These are phyloP conservation scores for Ceratocystis eucalypticola DNA, from an alignment of 2,329 filamentous ascomycete species.

Conservation along the genomic window DNA sequence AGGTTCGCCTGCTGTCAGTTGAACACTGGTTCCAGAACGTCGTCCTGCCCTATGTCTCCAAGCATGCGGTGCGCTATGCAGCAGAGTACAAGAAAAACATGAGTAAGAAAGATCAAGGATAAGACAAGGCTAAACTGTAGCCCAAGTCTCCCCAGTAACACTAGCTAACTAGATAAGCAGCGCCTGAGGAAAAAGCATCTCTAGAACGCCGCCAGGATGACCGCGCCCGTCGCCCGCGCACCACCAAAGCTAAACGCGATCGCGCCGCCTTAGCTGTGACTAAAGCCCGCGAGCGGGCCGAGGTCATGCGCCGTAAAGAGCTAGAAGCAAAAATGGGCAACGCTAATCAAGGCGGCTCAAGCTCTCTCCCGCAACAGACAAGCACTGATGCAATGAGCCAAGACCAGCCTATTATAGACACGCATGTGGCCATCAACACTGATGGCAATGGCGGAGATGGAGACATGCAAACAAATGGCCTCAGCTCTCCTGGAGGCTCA, in stretches of 20 bases:
- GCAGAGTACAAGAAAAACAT: slow-evolving; percentile 18
- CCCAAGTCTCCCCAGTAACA: neutral
- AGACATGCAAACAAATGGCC: neutral
- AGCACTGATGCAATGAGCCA: neutral
- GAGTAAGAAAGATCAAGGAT: slow-evolving; percentile 11
- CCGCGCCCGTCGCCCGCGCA: slow-evolving; percentile 18
- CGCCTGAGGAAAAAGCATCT: slow-evolving; percentile 17
- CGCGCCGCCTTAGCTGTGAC: slow-evolving; percentile 17
- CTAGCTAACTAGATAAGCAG: slow-evolving; percentile 2
- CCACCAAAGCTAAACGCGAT: slow-evolving; percentile 19
- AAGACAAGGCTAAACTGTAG: neutral
- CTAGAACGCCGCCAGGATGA: slow-evolving; percentile 19
- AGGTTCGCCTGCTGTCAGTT: neutral
- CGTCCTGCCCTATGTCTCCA: slow-evolving; percentile 17
- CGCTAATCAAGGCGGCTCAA: neutral
- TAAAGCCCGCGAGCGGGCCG: slow-evolving; percentile 15
- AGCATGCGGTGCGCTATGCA: slow-evolving; percentile 18
- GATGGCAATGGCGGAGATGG: neutral
- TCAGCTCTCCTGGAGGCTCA: neutral
- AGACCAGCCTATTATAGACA: neutral
- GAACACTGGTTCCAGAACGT: slow-evolving; percentile 20
- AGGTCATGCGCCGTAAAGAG: slow-evolving; percentile 7
- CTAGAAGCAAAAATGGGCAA: neutral
- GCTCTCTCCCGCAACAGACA: neutral
- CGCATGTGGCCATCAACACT: neutral